phyloP scores from a whole-genome alignment of 768 basidiomycete species.

The Tulasnella calospora region DNA sequence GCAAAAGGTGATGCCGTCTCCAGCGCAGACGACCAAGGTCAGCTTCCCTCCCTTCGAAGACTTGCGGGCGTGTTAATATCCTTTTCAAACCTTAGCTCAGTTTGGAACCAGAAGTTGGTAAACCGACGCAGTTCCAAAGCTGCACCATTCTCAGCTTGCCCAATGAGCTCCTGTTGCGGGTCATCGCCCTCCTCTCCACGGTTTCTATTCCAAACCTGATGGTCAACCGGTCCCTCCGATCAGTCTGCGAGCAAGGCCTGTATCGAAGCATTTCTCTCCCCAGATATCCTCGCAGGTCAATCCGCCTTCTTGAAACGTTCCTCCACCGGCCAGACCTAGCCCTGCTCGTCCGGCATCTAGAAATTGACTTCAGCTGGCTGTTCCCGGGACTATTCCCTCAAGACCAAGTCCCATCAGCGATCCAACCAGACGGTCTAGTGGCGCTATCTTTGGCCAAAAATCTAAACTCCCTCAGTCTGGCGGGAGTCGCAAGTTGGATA shows the following conservation, averaged over 20 bases:
- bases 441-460: not conserved
- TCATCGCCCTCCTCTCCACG: not conserved
- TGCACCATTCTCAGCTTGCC: not conserved
- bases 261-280: not conserved
- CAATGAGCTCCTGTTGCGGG: not conserved
- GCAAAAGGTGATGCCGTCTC: no score
- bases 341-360: not conserved
- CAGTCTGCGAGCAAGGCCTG: not conserved
- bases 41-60: no score
- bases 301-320: not conserved
- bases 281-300: not conserved
- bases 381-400: not conserved
- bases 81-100: not conserved
- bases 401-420: not conserved
- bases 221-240: not conserved
- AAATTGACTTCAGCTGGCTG: not conserved
- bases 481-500: not conserved
- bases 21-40: no score
- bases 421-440: not conserved
- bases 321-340: not conserved
- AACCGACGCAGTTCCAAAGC: not conserved
- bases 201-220: not conserved
- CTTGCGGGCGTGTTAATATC: not conserved
- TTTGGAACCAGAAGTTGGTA: not conserved
- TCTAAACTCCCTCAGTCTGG: not conserved